Percentiles rank a stretch among this genome's conserved stretches.
Conservation (phyloP, 345 rosid species). For the Streptanthus diversifolius region DNA sequence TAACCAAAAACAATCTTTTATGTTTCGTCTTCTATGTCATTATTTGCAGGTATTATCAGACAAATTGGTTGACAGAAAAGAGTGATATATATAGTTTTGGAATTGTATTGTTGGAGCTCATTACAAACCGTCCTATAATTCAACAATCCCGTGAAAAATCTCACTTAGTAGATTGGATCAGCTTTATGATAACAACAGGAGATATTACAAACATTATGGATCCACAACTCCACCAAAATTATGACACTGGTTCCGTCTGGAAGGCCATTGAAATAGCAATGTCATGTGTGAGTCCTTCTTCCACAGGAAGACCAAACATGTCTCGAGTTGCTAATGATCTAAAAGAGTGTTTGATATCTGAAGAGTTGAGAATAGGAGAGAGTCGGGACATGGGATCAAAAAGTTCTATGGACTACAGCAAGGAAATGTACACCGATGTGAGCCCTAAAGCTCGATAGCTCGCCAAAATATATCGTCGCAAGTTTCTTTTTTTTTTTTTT, state of each 20-base stretch:
- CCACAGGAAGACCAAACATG: slow-evolving; percentile 34
- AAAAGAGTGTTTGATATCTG: slow-evolving; percentile 26
- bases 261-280: slow-evolving; percentile 28
- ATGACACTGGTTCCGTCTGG: slow-evolving; percentile 25
- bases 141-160: slow-evolving; percentile 2
- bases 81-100: slow-evolving; percentile 51
- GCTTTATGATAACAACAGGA: slow-evolving; percentile 12
- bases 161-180: slow-evolving; percentile 27
- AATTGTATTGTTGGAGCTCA: slow-evolving; percentile 38
- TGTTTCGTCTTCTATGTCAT: not conserved
- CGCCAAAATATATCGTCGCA: not conserved
- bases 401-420: slow-evolving; percentile 1
- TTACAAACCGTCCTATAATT: slow-evolving; percentile 37
- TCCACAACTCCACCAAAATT: slow-evolving; percentile 17
- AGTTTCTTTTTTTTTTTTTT: not conserved
- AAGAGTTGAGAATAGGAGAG: not conserved
- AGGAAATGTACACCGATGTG: not conserved
- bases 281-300: slow-evolving; percentile 23
- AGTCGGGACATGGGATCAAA: not conserved
- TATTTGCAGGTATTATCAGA: slow-evolving; percentile 29
- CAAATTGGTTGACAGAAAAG: slow-evolving; percentile 37
- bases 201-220: slow-evolving; percentile 18
- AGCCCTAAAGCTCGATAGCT: slow-evolving; percentile 25
- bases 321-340: slow-evolving; percentile 16
- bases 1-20: not conserved